Conservation (phyloP, 2,329 filamentous ascomycete species). For the Colletotrichum tamarilloi region DNA sequence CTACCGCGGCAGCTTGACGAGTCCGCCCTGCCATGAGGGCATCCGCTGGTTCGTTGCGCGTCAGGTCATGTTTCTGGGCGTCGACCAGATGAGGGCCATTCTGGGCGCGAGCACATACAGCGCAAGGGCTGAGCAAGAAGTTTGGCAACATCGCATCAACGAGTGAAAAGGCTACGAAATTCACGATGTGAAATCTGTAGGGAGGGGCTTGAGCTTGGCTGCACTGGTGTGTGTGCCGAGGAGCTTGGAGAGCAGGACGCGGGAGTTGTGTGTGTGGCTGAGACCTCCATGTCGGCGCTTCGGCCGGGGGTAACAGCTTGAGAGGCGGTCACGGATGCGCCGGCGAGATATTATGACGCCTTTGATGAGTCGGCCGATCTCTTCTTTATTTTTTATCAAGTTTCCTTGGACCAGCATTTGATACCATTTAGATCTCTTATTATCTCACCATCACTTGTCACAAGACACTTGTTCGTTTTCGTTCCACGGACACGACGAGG, state of each 20-base stretch:
- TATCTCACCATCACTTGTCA: not conserved
- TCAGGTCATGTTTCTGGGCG: slow-evolving; percentile 49
- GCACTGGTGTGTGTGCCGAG: not conserved
- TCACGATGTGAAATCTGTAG: not conserved
- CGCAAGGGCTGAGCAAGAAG: slow-evolving; percentile 55
- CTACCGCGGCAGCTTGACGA: slow-evolving; percentile 58
- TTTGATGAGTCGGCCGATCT: not conserved
- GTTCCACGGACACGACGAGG: not conserved
- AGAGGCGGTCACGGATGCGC: not conserved
- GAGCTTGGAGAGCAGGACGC: not conserved
- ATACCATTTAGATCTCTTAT: slow-evolving; percentile 23
- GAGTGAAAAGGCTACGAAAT: slow-evolving; percentile 37
- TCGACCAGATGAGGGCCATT: slow-evolving; percentile 59
- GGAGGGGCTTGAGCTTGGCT: not conserved
- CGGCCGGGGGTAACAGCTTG: not conserved
- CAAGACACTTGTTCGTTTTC: not conserved
- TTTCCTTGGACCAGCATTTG: not conserved
- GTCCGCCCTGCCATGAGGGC: slow-evolving; percentile 58
- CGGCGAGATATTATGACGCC: too few relatives aligned
- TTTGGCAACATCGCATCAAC: slow-evolving; percentile 60
- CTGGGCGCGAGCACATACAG: slow-evolving; percentile 56
- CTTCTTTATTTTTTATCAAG: not conserved
- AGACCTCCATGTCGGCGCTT: not conserved
- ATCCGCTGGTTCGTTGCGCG: slow-evolving; percentile 52
- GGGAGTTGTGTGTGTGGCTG: not conserved